Evolutionary conservation across 352 stramenopile genomes (phyloP).

Genomic region (Globisporangium megalacanthum): DNA sequence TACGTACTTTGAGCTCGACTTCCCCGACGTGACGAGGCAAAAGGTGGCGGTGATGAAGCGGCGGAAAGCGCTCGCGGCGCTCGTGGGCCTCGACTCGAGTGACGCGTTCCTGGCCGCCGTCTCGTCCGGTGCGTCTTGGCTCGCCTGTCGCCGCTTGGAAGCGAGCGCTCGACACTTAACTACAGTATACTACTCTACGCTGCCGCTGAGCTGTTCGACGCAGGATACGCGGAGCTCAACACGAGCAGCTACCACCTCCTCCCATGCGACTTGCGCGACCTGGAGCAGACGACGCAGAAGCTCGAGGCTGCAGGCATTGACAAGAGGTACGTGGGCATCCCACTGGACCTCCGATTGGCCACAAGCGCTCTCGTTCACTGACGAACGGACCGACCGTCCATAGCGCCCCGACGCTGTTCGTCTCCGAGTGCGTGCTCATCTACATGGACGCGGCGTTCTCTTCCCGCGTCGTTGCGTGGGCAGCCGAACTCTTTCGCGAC

Average conservation of each 20-base stretch:
- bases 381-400: neutral
- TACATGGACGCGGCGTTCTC: slow-evolving; percentile 89
- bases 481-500: slow-evolving; percentile 56
- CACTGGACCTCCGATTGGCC: too few species aligned
- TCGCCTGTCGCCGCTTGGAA: neutral
- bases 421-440: slow-evolving; percentile 90
- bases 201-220: neutral
- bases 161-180: too few species aligned
- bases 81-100: slow-evolving; percentile 33
- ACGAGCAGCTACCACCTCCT: slow-evolving; percentile 70
- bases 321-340: slow-evolving; percentile 15
- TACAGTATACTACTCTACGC: neutral
- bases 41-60: slow-evolving; percentile 76
- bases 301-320: slow-evolving; percentile 57
- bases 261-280: slow-evolving; percentile 68
- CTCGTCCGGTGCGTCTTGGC: slow-evolving; percentile 25
- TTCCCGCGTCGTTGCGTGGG: slow-evolving; percentile 66
- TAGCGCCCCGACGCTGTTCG: slow-evolving; percentile 62
- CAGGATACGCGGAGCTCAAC: slow-evolving; percentile 63
- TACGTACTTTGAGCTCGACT: slow-evolving; percentile 86
- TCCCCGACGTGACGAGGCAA: slow-evolving; percentile 69
- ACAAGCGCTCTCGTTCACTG: neutral
- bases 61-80: slow-evolving; percentile 44
- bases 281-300: slow-evolving; percentile 42
- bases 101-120: slow-evolving; percentile 50